Percentiles rank a stretch among this genome's conserved stretches.
Conservation (phyloP, 108 stramenopile genomes). For the Nitzschia sp. region DNA sequence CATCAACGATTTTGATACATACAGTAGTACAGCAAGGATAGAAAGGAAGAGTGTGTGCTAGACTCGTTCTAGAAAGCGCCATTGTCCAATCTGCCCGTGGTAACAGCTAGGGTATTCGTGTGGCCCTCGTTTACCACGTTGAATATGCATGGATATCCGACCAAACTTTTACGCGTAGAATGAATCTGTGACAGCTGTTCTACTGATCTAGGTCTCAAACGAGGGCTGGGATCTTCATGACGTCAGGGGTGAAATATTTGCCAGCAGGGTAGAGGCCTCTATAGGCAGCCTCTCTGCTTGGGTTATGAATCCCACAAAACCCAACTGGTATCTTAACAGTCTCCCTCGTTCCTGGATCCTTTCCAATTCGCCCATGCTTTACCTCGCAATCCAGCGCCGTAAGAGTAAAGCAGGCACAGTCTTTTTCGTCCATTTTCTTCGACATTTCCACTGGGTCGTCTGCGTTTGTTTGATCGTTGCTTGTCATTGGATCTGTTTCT, state of each 20-base stretch:
- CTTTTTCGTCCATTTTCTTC: constrained; percentile 38
- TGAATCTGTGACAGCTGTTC: no score
- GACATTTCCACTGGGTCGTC: constrained; percentile 4
- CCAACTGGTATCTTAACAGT: constrained; percentile 44
- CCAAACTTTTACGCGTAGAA: no score
- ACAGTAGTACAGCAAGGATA: no score
- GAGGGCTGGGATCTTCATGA: constrained; percentile 16
- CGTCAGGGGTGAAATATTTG: constrained; percentile 6
- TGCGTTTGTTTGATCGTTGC: background rate
- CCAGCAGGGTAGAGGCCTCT: constrained; percentile 65
- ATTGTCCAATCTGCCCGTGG: no score
- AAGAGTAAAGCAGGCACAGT: constrained; percentile 62
- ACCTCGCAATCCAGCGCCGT: constrained; percentile 27
- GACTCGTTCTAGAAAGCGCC: no score
- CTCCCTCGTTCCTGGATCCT: constrained; percentile 5
- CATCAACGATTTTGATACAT: no score
- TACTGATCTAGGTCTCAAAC: no score
- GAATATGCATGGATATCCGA: no score
- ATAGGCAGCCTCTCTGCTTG: constrained; percentile 40
- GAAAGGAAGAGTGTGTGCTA: no score
- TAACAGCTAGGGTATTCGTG: no score
- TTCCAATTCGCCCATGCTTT: background rate
- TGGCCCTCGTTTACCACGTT: no score
- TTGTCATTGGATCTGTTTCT: background rate
- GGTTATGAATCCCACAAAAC: constrained; percentile 81